Evolutionary conservation across 2,329 filamentous ascomycete genomes (phyloP).

Genomic region (Fonsecaea erecta): DNA sequence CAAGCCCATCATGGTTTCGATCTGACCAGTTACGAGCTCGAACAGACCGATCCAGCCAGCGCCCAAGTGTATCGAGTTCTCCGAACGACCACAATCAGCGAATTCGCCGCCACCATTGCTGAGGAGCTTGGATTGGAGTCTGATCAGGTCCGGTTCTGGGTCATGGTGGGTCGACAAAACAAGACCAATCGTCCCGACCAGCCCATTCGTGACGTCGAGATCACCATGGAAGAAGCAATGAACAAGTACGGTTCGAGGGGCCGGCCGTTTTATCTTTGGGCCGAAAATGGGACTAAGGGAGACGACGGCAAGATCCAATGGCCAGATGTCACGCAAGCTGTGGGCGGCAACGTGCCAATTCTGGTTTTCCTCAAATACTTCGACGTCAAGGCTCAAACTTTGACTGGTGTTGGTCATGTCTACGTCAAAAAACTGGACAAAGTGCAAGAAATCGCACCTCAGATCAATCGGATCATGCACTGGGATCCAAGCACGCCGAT

Average conservation of each 20-base stretch:
- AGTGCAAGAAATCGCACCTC: slow-evolving; percentile 78
- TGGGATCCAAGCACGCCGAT: slow-evolving; percentile 78
- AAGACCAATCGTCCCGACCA: slow-evolving; percentile 92
- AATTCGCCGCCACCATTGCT: slow-evolving; percentile 74
- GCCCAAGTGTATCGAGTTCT: slow-evolving; percentile 75
- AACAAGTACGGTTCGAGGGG: slow-evolving; percentile 71
- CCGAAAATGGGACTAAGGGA: slow-evolving; percentile 71
- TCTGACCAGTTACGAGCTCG: slow-evolving; percentile 70
- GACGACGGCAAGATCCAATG: slow-evolving; percentile 73
- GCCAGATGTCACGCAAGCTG: slow-evolving; percentile 49
- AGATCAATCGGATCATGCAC: slow-evolving; percentile 80
- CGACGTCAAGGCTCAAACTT: slow-evolving; percentile 73
- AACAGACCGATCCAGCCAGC: slow-evolving; percentile 67
- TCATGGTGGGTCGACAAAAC: slow-evolving; percentile 98
- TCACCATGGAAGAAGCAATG: slow-evolving; percentile 76
- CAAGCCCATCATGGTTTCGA: slow-evolving; percentile 82
- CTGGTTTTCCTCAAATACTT: slow-evolving; percentile 94
- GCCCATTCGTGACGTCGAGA: slow-evolving; percentile 75
- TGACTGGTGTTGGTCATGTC: slow-evolving; percentile 78
- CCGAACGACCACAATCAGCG: slow-evolving; percentile 73
- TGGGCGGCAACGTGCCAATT: slow-evolving; percentile 60
- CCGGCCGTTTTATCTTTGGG: slow-evolving; percentile 77
- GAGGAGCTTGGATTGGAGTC: slow-evolving; percentile 70
- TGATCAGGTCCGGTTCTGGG: slow-evolving; percentile 80
- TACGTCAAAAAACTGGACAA: slow-evolving; percentile 89